Evolutionary conservation across 257 asterid genomes (phyloP), one percentile per base, ranked within the genome.

Genomic region (Primulina tabacum): DNA sequence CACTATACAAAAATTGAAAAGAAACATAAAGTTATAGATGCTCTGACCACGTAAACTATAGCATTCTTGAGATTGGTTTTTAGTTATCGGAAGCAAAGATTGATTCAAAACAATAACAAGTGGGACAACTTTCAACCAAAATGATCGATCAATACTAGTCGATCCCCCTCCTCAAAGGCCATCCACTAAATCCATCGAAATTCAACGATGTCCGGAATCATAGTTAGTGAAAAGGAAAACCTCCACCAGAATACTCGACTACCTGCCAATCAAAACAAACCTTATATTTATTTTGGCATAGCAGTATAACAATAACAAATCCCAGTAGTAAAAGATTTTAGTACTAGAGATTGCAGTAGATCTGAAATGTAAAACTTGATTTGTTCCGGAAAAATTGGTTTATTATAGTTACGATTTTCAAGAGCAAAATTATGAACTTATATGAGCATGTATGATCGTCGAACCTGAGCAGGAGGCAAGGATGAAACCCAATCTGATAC

Each of bases 401-500:
- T 58, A 28, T 28, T 28, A 4, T 12, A 8, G 17, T 21, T 61
- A 6, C 28, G 35, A 21, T 21, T 28, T 40, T 67, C 20, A 16
- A 21, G 18, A 5, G 4, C 16, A 28, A 61, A 21, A 12, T 55
- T 24, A 16, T 47, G 32, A 68, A 21, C 64, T 64, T 9, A 29
- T 34, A 65, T 8, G 47, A 65, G 30, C 32, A 64, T 5, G 40
- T 9, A 61, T 26, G 62, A 78, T 16, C 40, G 53, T 14, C 74
- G 29, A 74, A 93, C 97, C 99, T 94, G 99, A 69, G 97, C 89
- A 30, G 99, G 99, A 74, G 99, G 89, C 78, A 94, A 79, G 72
- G 99, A 94, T 64, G 99, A 94, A 66, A 94, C 98, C 98, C 98
- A 94, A 35, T 94, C 98, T 1, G 98, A 94, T 47, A 89, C 82